phyloP scores from a whole-genome alignment of 176 grass and related monocot genomes.

The Areca catechu region DNA sequence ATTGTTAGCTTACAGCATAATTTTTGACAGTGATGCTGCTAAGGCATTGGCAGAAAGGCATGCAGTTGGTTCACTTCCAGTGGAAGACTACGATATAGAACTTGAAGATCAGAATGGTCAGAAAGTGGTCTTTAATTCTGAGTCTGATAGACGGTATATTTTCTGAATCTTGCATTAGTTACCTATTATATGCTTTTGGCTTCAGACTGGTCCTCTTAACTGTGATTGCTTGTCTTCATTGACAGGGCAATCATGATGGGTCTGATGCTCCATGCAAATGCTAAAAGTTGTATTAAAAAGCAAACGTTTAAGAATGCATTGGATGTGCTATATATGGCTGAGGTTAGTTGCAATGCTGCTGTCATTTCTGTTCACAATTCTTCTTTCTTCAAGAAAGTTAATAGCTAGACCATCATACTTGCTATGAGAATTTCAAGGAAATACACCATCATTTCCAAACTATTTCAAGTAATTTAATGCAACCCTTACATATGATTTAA shows the following conservation, averaged over 20 bases:
- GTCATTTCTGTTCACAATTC: no score
- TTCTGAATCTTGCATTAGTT: conserved; percentile 2
- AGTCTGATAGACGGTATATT: conserved; percentile 70
- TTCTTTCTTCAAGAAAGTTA: no score
- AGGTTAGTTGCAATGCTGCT: conserved; percentile 30
- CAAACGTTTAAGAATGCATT: conserved; percentile 62
- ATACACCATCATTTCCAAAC: no score
- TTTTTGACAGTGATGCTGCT: conserved; percentile 56
- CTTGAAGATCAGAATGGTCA: conserved; percentile 93
- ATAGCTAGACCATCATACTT: no score
- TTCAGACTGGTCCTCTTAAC: no score
- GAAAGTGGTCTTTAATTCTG: conserved; percentile 78
- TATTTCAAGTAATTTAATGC: no score
- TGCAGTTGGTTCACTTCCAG: conserved; percentile 67
- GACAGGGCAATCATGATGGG: conserved; percentile 75
- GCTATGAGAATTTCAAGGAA: no score
- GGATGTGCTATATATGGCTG: conserved; percentile 73
- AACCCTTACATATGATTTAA: conserved; percentile 13
- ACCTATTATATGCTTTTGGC: no score
- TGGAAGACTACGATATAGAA: conserved; percentile 76
- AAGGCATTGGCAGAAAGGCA: conserved; percentile 74
- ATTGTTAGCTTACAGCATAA: no score
- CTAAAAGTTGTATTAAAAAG: conserved; percentile 62
- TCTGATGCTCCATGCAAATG: conserved; percentile 86
- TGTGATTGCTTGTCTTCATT: no score